Evolutionary conservation across 139 green algal species (phyloP).

Genomic region (Nannochloris sp.): DNA sequence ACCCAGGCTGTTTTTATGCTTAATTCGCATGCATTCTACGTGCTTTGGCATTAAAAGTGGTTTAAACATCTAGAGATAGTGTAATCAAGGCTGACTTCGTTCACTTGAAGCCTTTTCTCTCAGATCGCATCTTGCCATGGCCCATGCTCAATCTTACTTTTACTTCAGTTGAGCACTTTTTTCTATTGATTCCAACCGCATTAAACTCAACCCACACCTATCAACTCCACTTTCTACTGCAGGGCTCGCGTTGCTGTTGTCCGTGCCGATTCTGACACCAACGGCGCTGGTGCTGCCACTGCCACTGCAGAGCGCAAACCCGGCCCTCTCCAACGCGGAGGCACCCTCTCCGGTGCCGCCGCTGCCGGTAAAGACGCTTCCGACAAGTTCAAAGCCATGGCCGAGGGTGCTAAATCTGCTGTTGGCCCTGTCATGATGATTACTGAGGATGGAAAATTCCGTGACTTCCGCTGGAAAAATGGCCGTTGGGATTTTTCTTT

Average conservation of each 20-base stretch:
- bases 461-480: slow-evolving; percentile 72
- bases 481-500: slow-evolving; percentile 60
- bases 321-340: slow-evolving; percentile 54
- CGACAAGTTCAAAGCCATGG: slow-evolving; percentile 40
- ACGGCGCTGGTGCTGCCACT: slow-evolving; percentile 5
- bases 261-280: slow-evolving; percentile 8
- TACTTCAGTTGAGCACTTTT: too few species aligned
- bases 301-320: slow-evolving; percentile 40
- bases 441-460: slow-evolving; percentile 69
- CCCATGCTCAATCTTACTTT: too few species aligned
- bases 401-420: slow-evolving; percentile 8
- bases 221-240: too few species aligned
- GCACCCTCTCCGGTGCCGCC: slow-evolving; percentile 54
- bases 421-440: slow-evolving; percentile 14
- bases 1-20: too few species aligned
- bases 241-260: neutral
- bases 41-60: too few species aligned
- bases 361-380: slow-evolving; percentile 63
- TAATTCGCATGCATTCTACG: too few species aligned
- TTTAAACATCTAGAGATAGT: too few species aligned
- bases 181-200: too few species aligned
- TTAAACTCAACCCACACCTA: too few species aligned
- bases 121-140: too few species aligned
- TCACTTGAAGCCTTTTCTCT: too few species aligned
- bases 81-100: too few species aligned